These are phyloP conservation scores for Colletotrichum chlorophyti DNA, from an alignment of 2,329 filamentous ascomycete genomes.

Conservation along the genomic window DNA sequence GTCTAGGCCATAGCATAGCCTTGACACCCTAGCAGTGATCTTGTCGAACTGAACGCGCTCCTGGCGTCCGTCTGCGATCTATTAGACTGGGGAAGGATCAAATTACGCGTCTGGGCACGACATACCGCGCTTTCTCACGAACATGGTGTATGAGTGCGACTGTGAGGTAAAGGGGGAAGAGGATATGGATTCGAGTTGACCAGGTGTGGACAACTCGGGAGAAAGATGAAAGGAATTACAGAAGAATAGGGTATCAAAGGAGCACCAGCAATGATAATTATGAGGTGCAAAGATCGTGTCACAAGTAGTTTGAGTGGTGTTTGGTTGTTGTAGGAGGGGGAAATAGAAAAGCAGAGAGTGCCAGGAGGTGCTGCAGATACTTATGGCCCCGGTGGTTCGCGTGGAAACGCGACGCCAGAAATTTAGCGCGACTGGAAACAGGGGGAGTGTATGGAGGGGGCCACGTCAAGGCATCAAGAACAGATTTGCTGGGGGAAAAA, in stretches of 20 bases:
- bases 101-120: conserved; percentile 29
- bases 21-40: conserved; percentile 97
- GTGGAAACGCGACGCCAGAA: conserved; percentile 30
- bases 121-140: conserved; percentile 69
- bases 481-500: conserved; percentile 8
- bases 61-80: conserved; percentile 86
- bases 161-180: neutral
- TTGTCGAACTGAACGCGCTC: conserved; percentile 99
- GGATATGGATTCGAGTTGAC: neutral
- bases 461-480: conserved; percentile 30
- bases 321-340: conserved; percentile 20
- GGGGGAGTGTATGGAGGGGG: neutral
- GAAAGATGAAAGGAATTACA: neutral
- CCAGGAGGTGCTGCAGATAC: conserved; percentile 28
- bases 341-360: neutral
- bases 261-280: conserved; percentile 4
- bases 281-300: neutral
- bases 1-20: conserved; percentile 97
- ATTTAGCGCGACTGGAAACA: conserved; percentile 26
- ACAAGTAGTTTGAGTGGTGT: neutral
- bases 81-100: neutral
- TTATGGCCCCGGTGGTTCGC: conserved; percentile 26
- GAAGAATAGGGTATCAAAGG: conserved; percentile 15
- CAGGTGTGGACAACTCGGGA: neutral
- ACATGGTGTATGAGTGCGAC: conserved; percentile 52